Base-by-base conservation (phyloP, 2,329 filamentous ascomycete species). In the Piedraia hortae region DNA sequence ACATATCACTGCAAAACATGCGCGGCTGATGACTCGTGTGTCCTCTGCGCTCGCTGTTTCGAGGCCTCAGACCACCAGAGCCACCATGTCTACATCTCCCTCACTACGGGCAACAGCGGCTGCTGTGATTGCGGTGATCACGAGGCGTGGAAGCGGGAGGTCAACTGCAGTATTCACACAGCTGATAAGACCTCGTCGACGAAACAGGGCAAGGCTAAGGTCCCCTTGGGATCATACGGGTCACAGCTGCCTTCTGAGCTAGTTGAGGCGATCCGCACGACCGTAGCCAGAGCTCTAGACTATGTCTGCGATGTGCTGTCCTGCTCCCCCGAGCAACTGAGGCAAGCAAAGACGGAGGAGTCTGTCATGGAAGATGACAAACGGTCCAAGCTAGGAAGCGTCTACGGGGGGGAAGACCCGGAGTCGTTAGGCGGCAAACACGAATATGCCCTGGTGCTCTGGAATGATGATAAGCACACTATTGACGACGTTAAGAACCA, bases 401-500 rank as follows among this genome's bases (percentile, higher is more conserved):
- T 78, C 45, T 85, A 80, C 33, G 44, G 44, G 6, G 40, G 59
- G 15, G 47, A 50, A 17, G 62, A 60, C 2, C 63, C 73, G 34
- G 51, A 62, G 16, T 41, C 47, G 4, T n/a, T n/a, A n/a, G n/a
- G n/a, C n/a, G n/a, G n/a, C n/a, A 15, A 17, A 7, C 54, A 62
- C 3, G 75, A 90, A 35, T 97, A 71, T 43, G 71, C 74, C 4
- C 51, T 97, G 19, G 53, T 91, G 9, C 53, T 97, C 4, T 97
- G 85, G 85, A 97, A 97, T 35, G 85, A 97, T 32, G 85, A 97
- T 48, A 97, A 97, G 45, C 85, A 97, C 42, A 97, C 85, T 0
- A 69, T 93, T 19, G 62, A 67, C 20, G 85, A 97, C 42, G 82
- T 97, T 4, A 59, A 69, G 33, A 66, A 88, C 26, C 82, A 93